phyloP scores from a whole-genome alignment of 345 rosid species.

The Hirschfeldia incana region DNA sequence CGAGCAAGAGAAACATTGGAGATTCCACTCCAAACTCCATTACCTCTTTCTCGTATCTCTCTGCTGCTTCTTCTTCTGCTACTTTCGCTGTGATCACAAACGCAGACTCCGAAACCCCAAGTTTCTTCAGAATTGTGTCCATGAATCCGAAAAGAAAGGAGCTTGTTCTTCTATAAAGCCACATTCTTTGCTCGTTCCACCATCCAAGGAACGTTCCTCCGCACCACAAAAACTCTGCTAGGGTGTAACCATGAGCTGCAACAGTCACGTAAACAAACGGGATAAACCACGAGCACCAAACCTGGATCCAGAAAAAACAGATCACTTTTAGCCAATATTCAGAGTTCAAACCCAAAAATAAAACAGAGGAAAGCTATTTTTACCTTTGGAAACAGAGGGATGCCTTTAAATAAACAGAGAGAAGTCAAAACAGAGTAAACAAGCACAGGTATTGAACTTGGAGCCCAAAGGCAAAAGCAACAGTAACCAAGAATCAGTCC shows the following conservation, averaged over 20 bases:
- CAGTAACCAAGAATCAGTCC: constrained; percentile 54
- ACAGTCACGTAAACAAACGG: constrained; percentile 58
- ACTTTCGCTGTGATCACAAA: constrained; percentile 72
- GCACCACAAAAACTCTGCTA: constrained; percentile 53
- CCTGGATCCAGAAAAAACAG: constrained; percentile 29
- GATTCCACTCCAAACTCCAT: constrained; percentile 78
- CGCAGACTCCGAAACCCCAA: constrained; percentile 51
- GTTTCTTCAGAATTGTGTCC: constrained; percentile 44
- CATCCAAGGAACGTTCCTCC: constrained; percentile 68
- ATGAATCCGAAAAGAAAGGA: constrained; percentile 62
- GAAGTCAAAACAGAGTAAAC: constrained; percentile 58
- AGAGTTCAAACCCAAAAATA: neutral
- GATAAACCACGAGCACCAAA: constrained; percentile 60
- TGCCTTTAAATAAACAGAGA: constrained; percentile 59
- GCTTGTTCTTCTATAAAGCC: constrained; percentile 75
- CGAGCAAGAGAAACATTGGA: constrained; percentile 57
- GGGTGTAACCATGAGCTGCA: constrained; percentile 38
- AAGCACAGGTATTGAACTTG: constrained; percentile 49
- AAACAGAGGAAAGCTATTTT: constrained; percentile 4
- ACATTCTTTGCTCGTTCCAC: constrained; percentile 78
- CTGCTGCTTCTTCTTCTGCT: constrained; percentile 52
- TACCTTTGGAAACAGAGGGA: constrained; percentile 74
- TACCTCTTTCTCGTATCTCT: constrained; percentile 54
- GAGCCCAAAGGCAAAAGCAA: constrained; percentile 58
- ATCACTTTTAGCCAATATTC: neutral